Evolutionary conservation across 495 filamentous ascomycete genomes (phyloP).

Genomic region (Penicillium subrubescens): DNA sequence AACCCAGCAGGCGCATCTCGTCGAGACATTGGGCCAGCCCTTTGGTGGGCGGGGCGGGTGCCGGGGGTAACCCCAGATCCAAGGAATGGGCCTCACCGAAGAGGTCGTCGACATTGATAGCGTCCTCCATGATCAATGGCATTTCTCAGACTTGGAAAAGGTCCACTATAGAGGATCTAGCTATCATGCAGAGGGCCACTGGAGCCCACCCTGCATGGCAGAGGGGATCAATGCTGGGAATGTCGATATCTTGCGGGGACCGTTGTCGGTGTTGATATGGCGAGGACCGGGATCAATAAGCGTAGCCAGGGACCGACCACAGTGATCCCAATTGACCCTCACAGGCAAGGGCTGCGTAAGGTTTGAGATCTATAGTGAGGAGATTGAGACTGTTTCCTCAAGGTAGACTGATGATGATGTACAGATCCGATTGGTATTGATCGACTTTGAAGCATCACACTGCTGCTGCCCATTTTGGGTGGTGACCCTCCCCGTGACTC

Average conservation of each 20-base stretch:
- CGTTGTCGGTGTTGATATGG: slow-evolving; percentile 14
- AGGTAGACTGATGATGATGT: neutral
- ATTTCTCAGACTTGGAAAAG: slow-evolving; percentile 19
- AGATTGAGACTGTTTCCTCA: neutral
- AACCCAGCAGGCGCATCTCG: slow-evolving; percentile 76
- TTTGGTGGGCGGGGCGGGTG: slow-evolving; percentile 56
- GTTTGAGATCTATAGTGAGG: neutral
- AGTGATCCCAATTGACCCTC: neutral
- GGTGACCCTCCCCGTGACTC: neutral
- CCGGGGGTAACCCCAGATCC: slow-evolving; percentile 53
- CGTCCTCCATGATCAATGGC: slow-evolving; percentile 67
- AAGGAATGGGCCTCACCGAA: slow-evolving; percentile 68
- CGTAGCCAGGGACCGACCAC: neutral
- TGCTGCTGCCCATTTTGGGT: slow-evolving; percentile 2
- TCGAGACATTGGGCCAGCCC: slow-evolving; percentile 73
- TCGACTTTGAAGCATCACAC: neutral
- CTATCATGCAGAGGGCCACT: slow-evolving; percentile 3
- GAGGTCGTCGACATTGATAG: slow-evolving; percentile 71
- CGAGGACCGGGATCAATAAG: neutral
- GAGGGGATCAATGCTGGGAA: slow-evolving; percentile 4
- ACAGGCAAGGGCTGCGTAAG: neutral
- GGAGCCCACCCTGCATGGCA: slow-evolving; percentile 15
- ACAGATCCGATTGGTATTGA: neutral
- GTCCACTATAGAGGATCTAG: neutral
- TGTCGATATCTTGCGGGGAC: slow-evolving; percentile 9